These are phyloP conservation scores for Dimocarpus longan DNA, from an alignment of 345 rosid species.

Conservation along the genomic window DNA sequence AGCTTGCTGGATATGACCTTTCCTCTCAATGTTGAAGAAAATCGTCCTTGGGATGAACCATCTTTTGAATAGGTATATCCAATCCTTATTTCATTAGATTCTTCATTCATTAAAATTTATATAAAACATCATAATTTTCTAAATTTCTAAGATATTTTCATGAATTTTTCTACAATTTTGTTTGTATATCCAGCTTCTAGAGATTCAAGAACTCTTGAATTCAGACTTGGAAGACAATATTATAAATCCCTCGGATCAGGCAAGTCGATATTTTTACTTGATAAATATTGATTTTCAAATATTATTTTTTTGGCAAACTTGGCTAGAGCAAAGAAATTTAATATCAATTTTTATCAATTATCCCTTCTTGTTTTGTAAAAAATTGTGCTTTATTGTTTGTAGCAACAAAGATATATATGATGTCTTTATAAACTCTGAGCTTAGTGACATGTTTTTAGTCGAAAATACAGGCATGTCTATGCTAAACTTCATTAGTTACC, in stretches of 20 bases:
- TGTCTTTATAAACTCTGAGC: neutral
- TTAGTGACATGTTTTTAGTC: neutral
- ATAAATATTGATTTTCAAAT: too few relatives aligned
- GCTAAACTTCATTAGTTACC: neutral
- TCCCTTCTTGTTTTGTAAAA: neutral
- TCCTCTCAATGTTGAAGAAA: neutral
- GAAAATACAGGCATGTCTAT: neutral
- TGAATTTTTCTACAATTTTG: neutral
- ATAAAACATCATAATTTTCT: neutral
- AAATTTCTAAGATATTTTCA: neutral
- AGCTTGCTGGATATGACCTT: too few relatives aligned
- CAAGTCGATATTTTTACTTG: slow-evolving; percentile 2
- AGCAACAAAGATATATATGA: neutral
- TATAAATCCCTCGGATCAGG: neutral
- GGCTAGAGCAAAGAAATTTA: neutral
- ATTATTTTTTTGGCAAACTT: too few relatives aligned
- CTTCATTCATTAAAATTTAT: neutral
- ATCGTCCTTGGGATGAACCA: slow-evolving; percentile 11
- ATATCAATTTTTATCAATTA: neutral
- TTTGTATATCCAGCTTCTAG: neutral
- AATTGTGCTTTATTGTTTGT: neutral
- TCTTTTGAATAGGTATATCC: slow-evolving; percentile 27
- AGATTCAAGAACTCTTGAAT: neutral
- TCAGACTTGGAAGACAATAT: neutral
- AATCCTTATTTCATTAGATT: neutral